phyloP scores from a whole-genome alignment of 2,329 filamentous ascomycete species.

The Clonostachys chloroleuca region DNA sequence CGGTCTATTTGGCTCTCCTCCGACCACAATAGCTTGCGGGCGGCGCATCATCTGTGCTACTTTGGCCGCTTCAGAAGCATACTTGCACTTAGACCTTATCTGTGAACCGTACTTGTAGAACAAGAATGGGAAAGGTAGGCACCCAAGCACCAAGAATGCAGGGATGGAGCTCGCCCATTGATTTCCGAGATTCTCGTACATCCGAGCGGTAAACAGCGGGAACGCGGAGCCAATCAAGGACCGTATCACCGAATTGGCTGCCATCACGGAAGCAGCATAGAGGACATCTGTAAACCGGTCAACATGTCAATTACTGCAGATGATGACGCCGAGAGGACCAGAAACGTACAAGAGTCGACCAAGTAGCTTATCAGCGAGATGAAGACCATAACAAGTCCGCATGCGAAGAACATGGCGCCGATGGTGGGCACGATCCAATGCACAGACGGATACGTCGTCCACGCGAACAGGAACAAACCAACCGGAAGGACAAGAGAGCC shows the following conservation, averaged over 20 bases:
- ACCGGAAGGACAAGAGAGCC: conserved; percentile 76
- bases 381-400: conserved; percentile 57
- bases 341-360: conserved; percentile 52
- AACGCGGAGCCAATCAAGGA: conserved; percentile 64
- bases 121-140: conserved; percentile 53
- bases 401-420: conserved; percentile 47
- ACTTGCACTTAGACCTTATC: conserved; percentile 51
- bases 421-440: conserved; percentile 77
- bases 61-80: conserved; percentile 31
- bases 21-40: no score
- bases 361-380: conserved; percentile 56
- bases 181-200: conserved; percentile 51
- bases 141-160: conserved; percentile 61
- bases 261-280: conserved; percentile 65
- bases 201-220: conserved; percentile 56
- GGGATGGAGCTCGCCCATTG: conserved; percentile 68
- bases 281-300: conserved; percentile 32
- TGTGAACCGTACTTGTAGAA: conserved; percentile 53
- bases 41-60: no score
- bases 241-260: conserved; percentile 63
- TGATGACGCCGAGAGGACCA: no score
- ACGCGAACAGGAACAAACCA: conserved; percentile 85
- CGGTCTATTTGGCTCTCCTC: no score
- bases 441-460: conserved; percentile 71
- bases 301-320: no score